phyloP scores from a whole-genome alignment of 139 green algal genomes.

The Edaphochlamys debaryana region DNA sequence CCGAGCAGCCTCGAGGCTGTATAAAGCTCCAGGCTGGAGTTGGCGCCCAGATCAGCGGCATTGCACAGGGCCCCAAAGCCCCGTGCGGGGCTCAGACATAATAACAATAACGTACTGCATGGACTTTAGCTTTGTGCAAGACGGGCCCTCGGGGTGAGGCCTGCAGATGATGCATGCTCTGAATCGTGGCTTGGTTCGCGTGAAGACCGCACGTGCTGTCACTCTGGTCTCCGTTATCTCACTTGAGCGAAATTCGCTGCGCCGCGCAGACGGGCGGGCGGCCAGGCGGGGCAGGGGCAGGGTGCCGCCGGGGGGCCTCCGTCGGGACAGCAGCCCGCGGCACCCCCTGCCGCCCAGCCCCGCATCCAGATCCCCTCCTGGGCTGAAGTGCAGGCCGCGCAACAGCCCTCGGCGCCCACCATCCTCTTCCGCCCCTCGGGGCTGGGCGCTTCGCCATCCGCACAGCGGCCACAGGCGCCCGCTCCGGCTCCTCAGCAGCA shows the following conservation, averaged over 20 bases:
- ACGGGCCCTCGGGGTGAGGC: background rate
- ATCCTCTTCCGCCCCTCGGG: constrained; percentile 26
- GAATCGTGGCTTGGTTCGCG: background rate
- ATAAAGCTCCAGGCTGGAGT: no score
- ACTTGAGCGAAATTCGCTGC: background rate
- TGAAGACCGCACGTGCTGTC: background rate
- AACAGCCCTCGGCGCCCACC: background rate
- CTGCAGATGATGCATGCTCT: background rate
- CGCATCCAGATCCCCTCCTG: background rate
- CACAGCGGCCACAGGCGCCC: background rate
- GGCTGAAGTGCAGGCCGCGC: constrained; percentile 14
- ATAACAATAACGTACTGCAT: background rate
- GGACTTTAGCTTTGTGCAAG: constrained; percentile 36
- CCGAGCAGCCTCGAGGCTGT: no score
- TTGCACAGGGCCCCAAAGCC: no score
- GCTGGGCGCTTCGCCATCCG: background rate
- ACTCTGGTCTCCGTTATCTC: background rate
- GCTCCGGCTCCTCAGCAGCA: background rate
- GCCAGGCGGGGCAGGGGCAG: background rate
- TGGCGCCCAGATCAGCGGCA: no score
- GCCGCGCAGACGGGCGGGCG: no score
- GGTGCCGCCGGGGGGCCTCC: background rate
- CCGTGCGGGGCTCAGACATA: no score
- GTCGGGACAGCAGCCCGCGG: background rate
- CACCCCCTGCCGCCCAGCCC: background rate